Base-by-base conservation (phyloP, 371 early-diverging fungal genomes). In the Lichtheimia ornata region DNA sequence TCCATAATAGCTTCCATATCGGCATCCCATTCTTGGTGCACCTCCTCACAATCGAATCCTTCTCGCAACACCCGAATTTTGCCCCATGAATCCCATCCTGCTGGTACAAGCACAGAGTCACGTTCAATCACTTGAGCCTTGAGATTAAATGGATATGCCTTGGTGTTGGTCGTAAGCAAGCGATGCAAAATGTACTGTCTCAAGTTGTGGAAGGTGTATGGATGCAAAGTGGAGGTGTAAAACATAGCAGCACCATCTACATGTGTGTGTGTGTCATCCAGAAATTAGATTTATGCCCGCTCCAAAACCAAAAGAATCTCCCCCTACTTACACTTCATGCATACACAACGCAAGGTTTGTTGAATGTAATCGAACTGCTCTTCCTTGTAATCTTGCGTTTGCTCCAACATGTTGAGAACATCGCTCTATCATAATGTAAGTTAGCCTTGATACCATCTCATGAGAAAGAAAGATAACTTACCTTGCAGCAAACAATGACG, bases 361-460 rank as follows among this genome's bases (percentile, higher is more conserved):
- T 97, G 97, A 66, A 97, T 94, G 74, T 88, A 96, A 72, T 97
- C 98, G 72, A 97, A 96, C 50, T 89, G 88, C 55, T 94, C 95
- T 58, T 97, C 97, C 70, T 88, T 89, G 75, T 88, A 96, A 24
- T 91, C 94, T 49, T 83, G 77, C 52, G 94, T 92, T 45, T 91
- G 88, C 71, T 95, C 96, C 57, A 95, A 70, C 52, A 70, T 75
- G 62, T 82, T 81, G 57, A 91, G 87, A 15, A 84, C 70, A 65
- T 97, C 97, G 20, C 94, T 84, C 94, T 93, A 69, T 20, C 54
- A 12, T 61, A 22, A 22, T n/a, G 45, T 6, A 24, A 51, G 41
- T 50, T 1, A 41, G 45, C 50, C 47, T 9, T 35, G 11, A 2
- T 35, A 9, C 35, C 4, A 5, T 45, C 0, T 45, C 45, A 18